Conservation (phyloP, 2,329 filamentous ascomycete species). For the Exserohilum turcica region DNA sequence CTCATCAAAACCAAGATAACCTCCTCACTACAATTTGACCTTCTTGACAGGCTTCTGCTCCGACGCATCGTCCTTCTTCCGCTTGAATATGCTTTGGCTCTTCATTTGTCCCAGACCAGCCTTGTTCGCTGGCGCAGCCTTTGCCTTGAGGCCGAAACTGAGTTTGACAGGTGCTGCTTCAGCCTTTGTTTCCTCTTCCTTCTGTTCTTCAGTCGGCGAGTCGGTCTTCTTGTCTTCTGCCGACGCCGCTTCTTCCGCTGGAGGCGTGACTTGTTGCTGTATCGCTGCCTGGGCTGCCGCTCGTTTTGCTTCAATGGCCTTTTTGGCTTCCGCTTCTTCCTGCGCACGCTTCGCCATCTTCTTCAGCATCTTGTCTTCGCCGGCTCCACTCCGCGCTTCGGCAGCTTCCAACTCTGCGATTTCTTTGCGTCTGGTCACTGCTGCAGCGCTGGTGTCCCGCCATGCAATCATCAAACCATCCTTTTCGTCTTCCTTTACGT, state of each 20-base stretch:
- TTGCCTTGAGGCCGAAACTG: constrained; percentile 24
- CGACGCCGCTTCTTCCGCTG: constrained; percentile 34
- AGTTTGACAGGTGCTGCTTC: constrained; percentile 35
- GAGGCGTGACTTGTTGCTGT: constrained; percentile 43
- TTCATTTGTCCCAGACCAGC: constrained; percentile 41
- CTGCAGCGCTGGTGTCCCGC: constrained; percentile 90
- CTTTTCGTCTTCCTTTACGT: constrained; percentile 81
- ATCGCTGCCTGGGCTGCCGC: constrained; percentile 47
- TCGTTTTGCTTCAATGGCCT: constrained; percentile 50
- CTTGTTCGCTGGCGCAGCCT: constrained; percentile 30
- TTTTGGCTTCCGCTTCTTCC: constrained; percentile 55
- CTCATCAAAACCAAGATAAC: background rate
- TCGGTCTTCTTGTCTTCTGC: constrained; percentile 47
- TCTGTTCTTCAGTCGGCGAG: constrained; percentile 73
- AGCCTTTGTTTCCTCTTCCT: constrained; percentile 58
- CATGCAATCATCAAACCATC: constrained; percentile 87
- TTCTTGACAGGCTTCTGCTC: constrained; percentile 43
- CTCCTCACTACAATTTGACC: constrained; percentile 32
- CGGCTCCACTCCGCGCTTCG: constrained; percentile 88
- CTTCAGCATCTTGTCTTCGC: constrained; percentile 80
- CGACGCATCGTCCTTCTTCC: constrained; percentile 32
- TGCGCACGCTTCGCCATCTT: constrained; percentile 82
- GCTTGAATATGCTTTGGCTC: constrained; percentile 47
- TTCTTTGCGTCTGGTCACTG: constrained; percentile 78
- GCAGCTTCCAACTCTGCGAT: constrained; percentile 81